Conservation (phyloP, 2,329 filamentous ascomycete genomes). For the Colletotrichum zoysiae region DNA sequence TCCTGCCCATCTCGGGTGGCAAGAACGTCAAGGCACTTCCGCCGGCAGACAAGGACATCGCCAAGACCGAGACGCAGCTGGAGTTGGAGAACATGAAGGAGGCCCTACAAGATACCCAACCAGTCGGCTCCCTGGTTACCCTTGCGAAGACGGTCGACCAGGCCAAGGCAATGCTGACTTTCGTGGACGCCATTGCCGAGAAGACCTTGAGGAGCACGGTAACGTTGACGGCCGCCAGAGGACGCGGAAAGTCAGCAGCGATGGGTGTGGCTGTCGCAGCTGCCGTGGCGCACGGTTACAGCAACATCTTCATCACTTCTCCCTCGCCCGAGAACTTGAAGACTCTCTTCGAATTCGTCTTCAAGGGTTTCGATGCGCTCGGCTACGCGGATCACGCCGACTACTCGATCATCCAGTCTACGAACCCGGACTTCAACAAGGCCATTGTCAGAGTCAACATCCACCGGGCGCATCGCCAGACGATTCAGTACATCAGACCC, state of each 20-base stretch:
- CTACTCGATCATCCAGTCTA: slow-evolving; percentile 98
- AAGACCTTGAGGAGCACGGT: slow-evolving; percentile 96
- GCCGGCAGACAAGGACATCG: slow-evolving; percentile 78
- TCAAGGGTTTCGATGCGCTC: slow-evolving; percentile 96
- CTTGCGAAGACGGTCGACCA: slow-evolving; percentile 94
- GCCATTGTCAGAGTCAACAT: slow-evolving; percentile 97
- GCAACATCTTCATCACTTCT: slow-evolving; percentile 99
- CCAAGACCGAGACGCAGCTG: slow-evolving; percentile 76
- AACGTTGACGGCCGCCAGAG: slow-evolving; percentile 91
- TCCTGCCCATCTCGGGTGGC: slow-evolving; percentile 94
- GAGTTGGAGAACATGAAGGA: slow-evolving; percentile 92
- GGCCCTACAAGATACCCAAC: slow-evolving; percentile 84
- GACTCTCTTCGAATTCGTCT: slow-evolving; percentile 97
- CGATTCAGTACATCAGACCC: slow-evolving; percentile 97
- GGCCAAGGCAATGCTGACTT: slow-evolving; percentile 95
- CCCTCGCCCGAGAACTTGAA: slow-evolving; percentile 98
- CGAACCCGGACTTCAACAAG: slow-evolving; percentile 99
- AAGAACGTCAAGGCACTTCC: slow-evolving; percentile 89
- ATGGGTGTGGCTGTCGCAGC: slow-evolving; percentile 94
- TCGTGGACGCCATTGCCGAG: slow-evolving; percentile 95
- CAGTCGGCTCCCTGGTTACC: slow-evolving; percentile 85
- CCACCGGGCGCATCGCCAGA: slow-evolving; percentile 93
- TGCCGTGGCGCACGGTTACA: slow-evolving; percentile 95
- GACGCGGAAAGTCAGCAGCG: slow-evolving; percentile 96
- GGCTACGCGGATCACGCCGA: slow-evolving; percentile 95